Base-by-base conservation (phyloP, 805 yeast genomes). In the Priceomyces castillae region DNA sequence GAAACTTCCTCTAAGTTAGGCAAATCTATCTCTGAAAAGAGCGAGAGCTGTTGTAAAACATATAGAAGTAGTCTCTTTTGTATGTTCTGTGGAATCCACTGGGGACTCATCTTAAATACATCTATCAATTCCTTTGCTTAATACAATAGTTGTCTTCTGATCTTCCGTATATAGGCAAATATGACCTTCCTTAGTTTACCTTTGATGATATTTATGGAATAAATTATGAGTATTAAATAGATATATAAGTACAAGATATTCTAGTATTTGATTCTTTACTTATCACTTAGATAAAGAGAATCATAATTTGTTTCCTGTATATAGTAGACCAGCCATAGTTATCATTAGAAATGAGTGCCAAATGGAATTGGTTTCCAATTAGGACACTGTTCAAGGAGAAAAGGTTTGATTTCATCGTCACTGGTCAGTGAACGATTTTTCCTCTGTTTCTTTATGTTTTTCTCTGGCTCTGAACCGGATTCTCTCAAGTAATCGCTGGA, bases 31-130 rank as follows among this genome's bases (percentile, higher is more conserved):
- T 84, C 86, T 1, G 96, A 85, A 56, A 90, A 87, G 34, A 90
- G 65, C 12, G 90, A 81, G 35, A 90, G 77, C 62, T 88, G 92
- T 58, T 86, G 87, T 19, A 90, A 74, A 3, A 90, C 79, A 61
- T 88, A 89, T 34, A 86, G 79, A 34, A 90, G 76, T 30, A 90
- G 76, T 53, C 95, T 72, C 64, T 86, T 85, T 56, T 90, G 96
- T 34, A 90, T 73, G 62, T 85, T 86, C 60, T 84, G 92, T 5
- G 95, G 92, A 62, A 87, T 75, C 95, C 96, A 88, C 48, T 57
- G 54, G 58, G 73, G 64, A 51, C 57, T 56, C 56, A 49, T 57
- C 12, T 7, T 34, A n/a, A 5, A 28, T 9, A n/a, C 15, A 28
- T 28, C 15, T 28, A 28, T 10, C 15, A 5, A 28, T 28, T 28